Evolutionary conservation across 2,329 filamentous ascomycete species (phyloP).

Genomic region (Beauveria australis): DNA sequence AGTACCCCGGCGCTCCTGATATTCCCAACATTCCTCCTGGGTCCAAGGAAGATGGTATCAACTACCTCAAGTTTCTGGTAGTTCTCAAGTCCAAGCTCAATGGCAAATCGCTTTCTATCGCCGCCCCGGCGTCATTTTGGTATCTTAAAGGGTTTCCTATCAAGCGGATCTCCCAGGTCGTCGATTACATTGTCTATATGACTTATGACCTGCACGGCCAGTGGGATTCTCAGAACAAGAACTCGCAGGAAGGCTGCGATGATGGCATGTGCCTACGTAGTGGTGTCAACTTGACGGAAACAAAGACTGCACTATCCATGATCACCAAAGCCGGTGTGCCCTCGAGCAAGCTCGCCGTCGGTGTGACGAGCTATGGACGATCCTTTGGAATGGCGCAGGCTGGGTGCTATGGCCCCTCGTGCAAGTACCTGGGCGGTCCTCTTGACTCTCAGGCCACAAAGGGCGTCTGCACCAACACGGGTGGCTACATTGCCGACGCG

Average conservation of each 20-base stretch:
- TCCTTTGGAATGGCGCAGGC: neutral
- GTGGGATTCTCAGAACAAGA: conserved; percentile 17
- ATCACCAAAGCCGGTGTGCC: conserved; percentile 19
- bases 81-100: neutral
- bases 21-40: conserved; percentile 12
- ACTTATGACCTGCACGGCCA: conserved; percentile 20
- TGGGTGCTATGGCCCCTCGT: neutral
- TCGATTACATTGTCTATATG: conserved; percentile 23
- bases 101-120: conserved; percentile 15
- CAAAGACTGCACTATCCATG: conserved; percentile 22
- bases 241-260: conserved; percentile 20
- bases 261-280: conserved; percentile 23
- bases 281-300: conserved; percentile 31
- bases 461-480: neutral
- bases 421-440: neutral
- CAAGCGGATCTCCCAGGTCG: conserved; percentile 12
- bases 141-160: conserved; percentile 20
- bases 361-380: neutral
- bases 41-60: conserved; percentile 2
- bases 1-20: conserved; percentile 12
- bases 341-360: neutral
- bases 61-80: conserved; percentile 9
- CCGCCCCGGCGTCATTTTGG: conserved; percentile 21
- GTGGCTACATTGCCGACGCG: neutral
- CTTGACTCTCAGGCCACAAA: neutral